phyloP scores from a whole-genome alignment of 352 stramenopile genomes.

The Phytophthora europaea region DNA sequence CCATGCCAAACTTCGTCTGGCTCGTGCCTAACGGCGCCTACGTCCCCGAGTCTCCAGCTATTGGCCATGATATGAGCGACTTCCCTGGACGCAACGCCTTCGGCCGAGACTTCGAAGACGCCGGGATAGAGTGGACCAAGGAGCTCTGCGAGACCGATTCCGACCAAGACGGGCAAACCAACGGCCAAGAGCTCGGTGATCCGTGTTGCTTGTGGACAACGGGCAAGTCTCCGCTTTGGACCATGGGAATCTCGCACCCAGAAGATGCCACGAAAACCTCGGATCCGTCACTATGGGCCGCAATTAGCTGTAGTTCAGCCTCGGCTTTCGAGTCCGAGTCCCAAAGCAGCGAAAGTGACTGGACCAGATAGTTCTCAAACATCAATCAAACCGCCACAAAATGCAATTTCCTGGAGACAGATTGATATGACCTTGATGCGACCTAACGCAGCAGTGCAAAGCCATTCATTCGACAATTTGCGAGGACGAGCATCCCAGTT shows the following conservation, averaged over 20 bases:
- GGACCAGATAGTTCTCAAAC: background rate
- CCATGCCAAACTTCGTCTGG: slow-evolving; percentile 15
- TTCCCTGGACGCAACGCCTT: slow-evolving; percentile 35
- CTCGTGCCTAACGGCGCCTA: slow-evolving; percentile 25
- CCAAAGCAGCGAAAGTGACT: background rate
- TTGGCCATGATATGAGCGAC: slow-evolving; percentile 27
- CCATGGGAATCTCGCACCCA: slow-evolving; percentile 26
- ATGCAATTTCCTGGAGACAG: no score
- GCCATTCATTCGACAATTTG: no score
- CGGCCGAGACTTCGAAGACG: slow-evolving; percentile 42
- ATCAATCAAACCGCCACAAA: background rate
- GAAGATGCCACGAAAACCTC: slow-evolving; percentile 25
- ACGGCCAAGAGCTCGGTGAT: slow-evolving; percentile 82
- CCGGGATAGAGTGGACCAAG: slow-evolving; percentile 34
- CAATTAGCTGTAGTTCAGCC: slow-evolving; percentile 3
- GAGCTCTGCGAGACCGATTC: slow-evolving; percentile 64
- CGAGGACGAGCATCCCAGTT: no score
- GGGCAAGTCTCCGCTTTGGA: slow-evolving; percentile 16
- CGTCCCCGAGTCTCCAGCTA: slow-evolving; percentile 17
- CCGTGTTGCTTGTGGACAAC: slow-evolving; percentile 67
- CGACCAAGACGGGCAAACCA: slow-evolving; percentile 76
- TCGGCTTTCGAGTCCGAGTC: slow-evolving; percentile 1
- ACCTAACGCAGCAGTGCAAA: no score
- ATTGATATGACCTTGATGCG: no score
- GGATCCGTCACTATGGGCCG: slow-evolving; percentile 21